Base-by-base conservation (phyloP, 495 filamentous ascomycete species). In the Aspergillus sparsus region DNA sequence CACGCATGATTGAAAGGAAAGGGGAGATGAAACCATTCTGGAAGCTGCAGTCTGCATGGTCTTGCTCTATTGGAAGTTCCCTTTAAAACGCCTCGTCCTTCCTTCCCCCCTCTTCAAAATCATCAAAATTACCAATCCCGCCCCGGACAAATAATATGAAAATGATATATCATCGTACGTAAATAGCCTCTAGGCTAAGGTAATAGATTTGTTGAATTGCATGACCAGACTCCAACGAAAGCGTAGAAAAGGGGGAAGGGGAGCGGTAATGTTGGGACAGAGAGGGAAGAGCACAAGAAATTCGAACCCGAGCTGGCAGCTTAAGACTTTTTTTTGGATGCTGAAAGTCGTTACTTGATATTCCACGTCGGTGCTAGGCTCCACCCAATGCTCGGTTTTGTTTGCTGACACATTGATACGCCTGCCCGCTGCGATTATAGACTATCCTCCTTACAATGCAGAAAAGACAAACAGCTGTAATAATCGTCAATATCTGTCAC, bases 381-480 rank as follows among this genome's bases (percentile, higher is more conserved):
- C 55, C 42, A 51, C 44, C 55, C 55, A 53, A 61, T 51, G 62
- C 45, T 27, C 21, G 21, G 21, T 58, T 57, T 44, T 50, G 34
- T 52, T 61, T 54, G 51, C 46, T 49, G 42, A 56, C 42, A 27
- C 34, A 45, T 60, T 63, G 59, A 68, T 67, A 66, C 62, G 58
- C 66, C 69, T 68, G 59, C 70, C 63, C 67, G 64, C 66, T 63
- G 57, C 65, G 62, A 57, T 65, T 63, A 58, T 66, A 59, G 58
- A 67, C 62, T 55, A 55, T 55, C 60, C 58, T 53, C 64, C 62
- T 81, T 88, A 98, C 81, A 98, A 84, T 75, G 94, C 94, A 61
- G 94, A 98, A 80, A 98, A 98, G 69, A 98, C 95, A 80, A 98
- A 98, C 69, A 98, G 86, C 94, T 80, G 57, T 46, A 63, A 21